Percentiles rank a stretch among this genome's conserved stretches.
Conservation (phyloP, 768 basidiomycete genomes). For the Leccinellum albellum region DNA sequence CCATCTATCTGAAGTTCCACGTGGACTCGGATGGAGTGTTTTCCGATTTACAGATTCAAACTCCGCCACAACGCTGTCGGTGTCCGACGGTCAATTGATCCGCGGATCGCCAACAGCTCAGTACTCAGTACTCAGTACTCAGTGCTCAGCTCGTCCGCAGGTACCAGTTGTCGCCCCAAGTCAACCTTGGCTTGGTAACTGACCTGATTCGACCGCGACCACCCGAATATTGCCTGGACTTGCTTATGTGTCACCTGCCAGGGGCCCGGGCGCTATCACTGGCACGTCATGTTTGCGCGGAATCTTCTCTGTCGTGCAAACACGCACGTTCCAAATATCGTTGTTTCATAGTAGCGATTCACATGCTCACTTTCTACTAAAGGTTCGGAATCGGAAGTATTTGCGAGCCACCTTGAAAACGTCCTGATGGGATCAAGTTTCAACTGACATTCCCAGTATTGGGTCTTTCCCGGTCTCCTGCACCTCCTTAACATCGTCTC, state of each 20-base stretch:
- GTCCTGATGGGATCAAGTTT: neutral
- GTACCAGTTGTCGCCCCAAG: too few relatives aligned
- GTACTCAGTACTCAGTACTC: too few relatives aligned
- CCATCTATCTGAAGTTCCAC: too few relatives aligned
- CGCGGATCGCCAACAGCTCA: too few relatives aligned
- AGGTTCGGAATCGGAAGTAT: neutral
- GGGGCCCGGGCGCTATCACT: neutral
- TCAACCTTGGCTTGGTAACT: too few relatives aligned
- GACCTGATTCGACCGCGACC: too few relatives aligned
- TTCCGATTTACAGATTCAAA: too few relatives aligned
- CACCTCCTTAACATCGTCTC: neutral
- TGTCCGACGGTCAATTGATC: too few relatives aligned
- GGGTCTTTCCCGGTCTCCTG: neutral
- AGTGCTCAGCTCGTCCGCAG: too few relatives aligned
- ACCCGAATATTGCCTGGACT: neutral
- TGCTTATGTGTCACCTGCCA: neutral
- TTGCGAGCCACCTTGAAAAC: neutral
- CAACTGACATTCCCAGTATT: neutral
- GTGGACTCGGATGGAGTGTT: too few relatives aligned
- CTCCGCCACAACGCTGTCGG: too few relatives aligned
- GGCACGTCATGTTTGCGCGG: neutral
- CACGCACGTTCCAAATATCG: neutral
- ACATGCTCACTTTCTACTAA: neutral
- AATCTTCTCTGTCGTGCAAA: neutral
- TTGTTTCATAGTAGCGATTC: neutral